Percentiles rank a stretch among this genome's conserved stretches.
Evolutionary conservation across 495 filamentous ascomycete species (phyloP).

Genomic region (Aeminium ludgeri): DNA sequence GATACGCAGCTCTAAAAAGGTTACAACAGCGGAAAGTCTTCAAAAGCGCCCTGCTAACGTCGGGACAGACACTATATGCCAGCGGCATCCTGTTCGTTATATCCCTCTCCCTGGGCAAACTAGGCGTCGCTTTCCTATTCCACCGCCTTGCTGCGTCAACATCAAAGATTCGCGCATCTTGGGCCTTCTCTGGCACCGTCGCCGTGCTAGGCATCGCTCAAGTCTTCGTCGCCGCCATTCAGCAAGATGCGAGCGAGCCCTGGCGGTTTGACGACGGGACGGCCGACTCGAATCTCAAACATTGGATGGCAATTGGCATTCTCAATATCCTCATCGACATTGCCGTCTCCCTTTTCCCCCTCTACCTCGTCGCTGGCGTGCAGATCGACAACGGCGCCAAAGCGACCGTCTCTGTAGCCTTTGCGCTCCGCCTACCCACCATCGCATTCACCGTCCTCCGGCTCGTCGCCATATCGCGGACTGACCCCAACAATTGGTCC

Average conservation of each 20-base stretch:
- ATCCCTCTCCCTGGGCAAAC: not conserved
- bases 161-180: not conserved
- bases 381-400: not conserved
- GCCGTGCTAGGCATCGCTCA: not conserved
- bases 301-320: not conserved
- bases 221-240: not conserved
- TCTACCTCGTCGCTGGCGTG: conserved; percentile 2
- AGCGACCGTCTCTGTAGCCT: not conserved
- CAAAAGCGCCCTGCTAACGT: not conserved
- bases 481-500: not conserved
- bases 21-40: not conserved
- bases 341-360: not conserved
- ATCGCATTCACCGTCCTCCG: not conserved
- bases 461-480: not conserved
- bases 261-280: not conserved
- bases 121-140: not conserved
- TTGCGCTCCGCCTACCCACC: not conserved
- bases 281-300: too few relatives aligned
- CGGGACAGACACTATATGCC: not conserved
- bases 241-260: not conserved
- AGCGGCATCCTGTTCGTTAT: not conserved
- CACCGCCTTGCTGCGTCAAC: not conserved
- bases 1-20: not conserved
- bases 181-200: not conserved
- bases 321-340: not conserved